Evolutionary conservation across 2,329 filamentous ascomycete genomes (phyloP).

Genomic region (Phialophora verrucosa): DNA sequence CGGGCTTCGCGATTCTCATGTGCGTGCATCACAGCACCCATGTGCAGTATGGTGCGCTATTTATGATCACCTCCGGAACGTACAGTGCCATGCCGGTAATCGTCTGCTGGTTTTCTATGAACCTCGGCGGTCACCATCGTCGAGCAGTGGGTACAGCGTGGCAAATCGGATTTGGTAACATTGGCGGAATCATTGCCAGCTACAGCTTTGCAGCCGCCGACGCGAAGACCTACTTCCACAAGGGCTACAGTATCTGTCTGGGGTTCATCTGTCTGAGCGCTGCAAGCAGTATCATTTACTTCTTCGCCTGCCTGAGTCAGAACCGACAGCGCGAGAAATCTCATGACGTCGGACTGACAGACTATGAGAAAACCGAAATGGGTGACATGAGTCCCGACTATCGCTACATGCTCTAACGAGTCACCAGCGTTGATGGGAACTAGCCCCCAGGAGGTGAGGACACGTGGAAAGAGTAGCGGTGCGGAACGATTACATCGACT

Average conservation of each 20-base stretch:
- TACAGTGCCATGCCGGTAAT: constrained; percentile 41
- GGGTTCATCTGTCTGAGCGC: constrained; percentile 40
- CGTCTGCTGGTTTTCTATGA: constrained; percentile 62
- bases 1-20: constrained; percentile 44
- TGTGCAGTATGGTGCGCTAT: constrained; percentile 42
- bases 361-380: constrained; percentile 40
- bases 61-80: constrained; percentile 39
- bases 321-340: constrained; percentile 49
- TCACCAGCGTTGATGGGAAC: background rate
- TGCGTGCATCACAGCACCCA: constrained; percentile 38
- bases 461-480: background rate
- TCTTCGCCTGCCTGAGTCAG: constrained; percentile 46
- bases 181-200: constrained; percentile 59
- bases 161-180: constrained; percentile 56
- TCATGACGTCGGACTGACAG: constrained; percentile 37
- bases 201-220: constrained; percentile 54
- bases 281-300: constrained; percentile 46
- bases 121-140: constrained; percentile 58
- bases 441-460: background rate
- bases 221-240: constrained; percentile 38
- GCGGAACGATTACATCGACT: background rate
- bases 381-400: constrained; percentile 40
- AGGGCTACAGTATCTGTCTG: constrained; percentile 40
- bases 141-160: constrained; percentile 56
- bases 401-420: constrained; percentile 37